Evolutionary conservation across 495 filamentous ascomycete species (phyloP).

Genomic region (Tetracladium setigerum): DNA sequence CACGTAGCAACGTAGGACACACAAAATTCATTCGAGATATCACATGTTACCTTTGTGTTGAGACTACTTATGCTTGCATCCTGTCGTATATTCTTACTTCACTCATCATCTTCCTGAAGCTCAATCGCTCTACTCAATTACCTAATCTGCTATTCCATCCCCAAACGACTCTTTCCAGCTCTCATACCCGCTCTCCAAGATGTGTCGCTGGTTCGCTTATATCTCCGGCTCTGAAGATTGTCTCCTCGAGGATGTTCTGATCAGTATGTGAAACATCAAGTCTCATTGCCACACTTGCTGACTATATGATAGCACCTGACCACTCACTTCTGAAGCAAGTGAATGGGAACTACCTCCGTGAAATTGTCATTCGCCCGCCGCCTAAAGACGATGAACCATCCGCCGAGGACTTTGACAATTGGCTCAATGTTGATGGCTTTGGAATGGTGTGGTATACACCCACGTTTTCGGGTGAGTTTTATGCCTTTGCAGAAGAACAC

Average conservation of each 20-base stretch:
- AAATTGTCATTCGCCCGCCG: constrained; percentile 34
- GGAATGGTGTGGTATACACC: constrained; percentile 25
- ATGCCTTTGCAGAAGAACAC: too few species aligned
- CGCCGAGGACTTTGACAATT: constrained; percentile 32
- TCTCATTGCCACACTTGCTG: background rate
- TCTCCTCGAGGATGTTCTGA: constrained; percentile 28
- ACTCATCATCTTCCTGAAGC: too few species aligned
- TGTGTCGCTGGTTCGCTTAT: constrained; percentile 27
- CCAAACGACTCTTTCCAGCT: too few species aligned
- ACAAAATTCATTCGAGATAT: too few species aligned
- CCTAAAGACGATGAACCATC: constrained; percentile 19
- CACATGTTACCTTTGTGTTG: too few species aligned
- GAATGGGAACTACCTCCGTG: constrained; percentile 40
- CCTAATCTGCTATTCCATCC: too few species aligned
- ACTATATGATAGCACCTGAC: constrained; percentile 14
- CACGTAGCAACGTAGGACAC: too few species aligned
- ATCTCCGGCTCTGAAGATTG: constrained; percentile 23
- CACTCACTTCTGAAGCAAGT: constrained; percentile 38
- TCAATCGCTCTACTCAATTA: too few species aligned
- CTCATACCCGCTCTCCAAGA: too few species aligned
- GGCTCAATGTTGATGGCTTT: constrained; percentile 41
- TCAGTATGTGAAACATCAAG: constrained; percentile 11
- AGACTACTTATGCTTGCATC: too few species aligned
- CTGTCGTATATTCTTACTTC: too few species aligned
- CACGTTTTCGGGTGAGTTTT: constrained; percentile 6